A percentile compares a stretch with the other conserved stretches of the same genome.
phyloP scores from a whole-genome alignment of 371 early-diverging fungal genomes.

The Dichotomocladium elegans region DNA sequence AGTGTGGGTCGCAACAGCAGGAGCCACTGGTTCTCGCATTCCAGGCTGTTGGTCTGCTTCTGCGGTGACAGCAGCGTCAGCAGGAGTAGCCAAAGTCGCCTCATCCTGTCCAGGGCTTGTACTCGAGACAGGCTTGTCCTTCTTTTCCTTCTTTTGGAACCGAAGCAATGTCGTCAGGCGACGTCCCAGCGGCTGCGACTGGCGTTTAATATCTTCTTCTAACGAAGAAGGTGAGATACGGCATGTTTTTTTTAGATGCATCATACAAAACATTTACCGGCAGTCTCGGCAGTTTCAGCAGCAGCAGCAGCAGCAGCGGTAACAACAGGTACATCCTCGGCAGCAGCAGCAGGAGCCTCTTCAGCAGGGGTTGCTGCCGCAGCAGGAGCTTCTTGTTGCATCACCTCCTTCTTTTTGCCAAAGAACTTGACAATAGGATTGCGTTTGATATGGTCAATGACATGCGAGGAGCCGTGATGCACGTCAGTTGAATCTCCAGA shows the following conservation, averaged over 20 bases:
- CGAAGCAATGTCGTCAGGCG: constrained; percentile 39
- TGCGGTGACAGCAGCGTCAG: too few species aligned
- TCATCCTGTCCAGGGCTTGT: too few species aligned
- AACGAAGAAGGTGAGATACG: too few species aligned
- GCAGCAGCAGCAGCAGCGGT: constrained; percentile 9
- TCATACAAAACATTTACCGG: too few species aligned
- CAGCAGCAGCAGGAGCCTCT: constrained; percentile 3
- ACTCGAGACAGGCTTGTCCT: constrained; percentile 19
- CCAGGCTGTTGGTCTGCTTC: constrained; percentile 6
- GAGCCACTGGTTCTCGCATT: constrained; percentile 1
- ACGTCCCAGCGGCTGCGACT: constrained; percentile 31
- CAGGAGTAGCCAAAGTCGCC: too few species aligned
- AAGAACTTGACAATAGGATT: constrained; percentile 35
- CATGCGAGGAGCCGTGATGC: too few species aligned
- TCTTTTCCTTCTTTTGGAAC: constrained; percentile 25
- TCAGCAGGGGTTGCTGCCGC: constrained; percentile 7
- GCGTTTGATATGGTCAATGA: constrained; percentile 36
- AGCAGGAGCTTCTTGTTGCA: constrained; percentile 1
- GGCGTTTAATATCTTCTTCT: too few species aligned
- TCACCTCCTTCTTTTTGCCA: constrained; percentile 28
- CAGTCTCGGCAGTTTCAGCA: not conserved
- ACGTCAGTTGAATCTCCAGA: constrained; percentile 1
- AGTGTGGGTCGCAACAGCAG: not conserved
- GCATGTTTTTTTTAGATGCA: too few species aligned
- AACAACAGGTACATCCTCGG: constrained; percentile 1